phyloP scores from a whole-genome alignment of 805 yeast species.

The Zygosaccharomyces siamensis region DNA sequence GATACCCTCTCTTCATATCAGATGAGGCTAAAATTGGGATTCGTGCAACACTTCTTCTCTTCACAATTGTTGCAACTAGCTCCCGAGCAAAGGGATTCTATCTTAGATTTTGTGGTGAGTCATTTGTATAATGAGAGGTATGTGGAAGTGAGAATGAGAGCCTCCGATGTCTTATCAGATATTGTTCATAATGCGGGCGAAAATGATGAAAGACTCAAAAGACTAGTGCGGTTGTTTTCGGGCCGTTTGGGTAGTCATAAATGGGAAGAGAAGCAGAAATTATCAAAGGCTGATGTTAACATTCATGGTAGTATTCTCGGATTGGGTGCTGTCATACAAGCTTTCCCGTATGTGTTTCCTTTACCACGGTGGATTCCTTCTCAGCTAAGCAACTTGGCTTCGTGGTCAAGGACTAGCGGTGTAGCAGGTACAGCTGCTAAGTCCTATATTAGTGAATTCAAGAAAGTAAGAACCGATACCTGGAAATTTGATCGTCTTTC shows the following conservation, averaged over 20 bases:
- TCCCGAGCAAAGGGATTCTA: conserved; percentile 40
- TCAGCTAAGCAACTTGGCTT: conserved; percentile 63
- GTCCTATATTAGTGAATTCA: conserved; percentile 72
- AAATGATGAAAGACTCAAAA: conserved; percentile 36
- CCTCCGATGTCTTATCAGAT: conserved; percentile 72
- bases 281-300: conserved; percentile 39
- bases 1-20: conserved; percentile 51
- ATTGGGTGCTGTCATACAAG: conserved; percentile 78
- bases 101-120: conserved; percentile 48
- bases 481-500: conserved; percentile 85
- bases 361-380: conserved; percentile 88
- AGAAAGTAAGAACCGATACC: conserved; percentile 88
- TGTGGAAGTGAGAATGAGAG: conserved; percentile 69
- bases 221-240: conserved; percentile 42
- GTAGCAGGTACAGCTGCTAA: conserved; percentile 80
- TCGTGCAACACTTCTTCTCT: conserved; percentile 66
- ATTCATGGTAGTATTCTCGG: conserved; percentile 88
- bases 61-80: conserved; percentile 57
- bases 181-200: conserved; percentile 60
- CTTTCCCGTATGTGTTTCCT: conserved; percentile 87
- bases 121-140: conserved; percentile 55
- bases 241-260: conserved; percentile 24
- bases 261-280: conserved; percentile 32
- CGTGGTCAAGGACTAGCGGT: conserved; percentile 70
- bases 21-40: conserved; percentile 57